These are phyloP conservation scores for Gaeumannomyces tritici DNA, from an alignment of 2,329 filamentous ascomycete genomes.

Conservation along the genomic window DNA sequence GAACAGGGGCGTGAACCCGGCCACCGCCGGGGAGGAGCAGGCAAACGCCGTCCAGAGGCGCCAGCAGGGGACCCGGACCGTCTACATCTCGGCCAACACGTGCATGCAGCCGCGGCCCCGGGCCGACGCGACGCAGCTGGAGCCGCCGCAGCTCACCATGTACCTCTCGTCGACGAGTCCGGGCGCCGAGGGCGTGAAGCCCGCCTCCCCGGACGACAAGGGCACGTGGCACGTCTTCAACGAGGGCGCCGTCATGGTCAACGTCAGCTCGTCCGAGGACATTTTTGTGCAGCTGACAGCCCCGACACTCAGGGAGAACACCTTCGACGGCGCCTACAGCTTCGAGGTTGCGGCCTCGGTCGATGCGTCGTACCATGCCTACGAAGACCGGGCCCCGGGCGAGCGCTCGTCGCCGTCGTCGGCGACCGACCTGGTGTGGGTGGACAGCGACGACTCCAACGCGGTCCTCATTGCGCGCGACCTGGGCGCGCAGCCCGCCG, in stretches of 20 bases:
- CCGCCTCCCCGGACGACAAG: conserved; percentile 47
- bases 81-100: conserved; percentile 81
- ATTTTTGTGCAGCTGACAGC: conserved; percentile 72
- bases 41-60: conserved; percentile 7
- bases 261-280: conserved; percentile 50
- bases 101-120: conserved; percentile 64
- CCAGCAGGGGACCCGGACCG: conserved; percentile 28
- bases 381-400: conserved; percentile 14
- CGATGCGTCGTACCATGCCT: conserved; percentile 67
- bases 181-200: conserved; percentile 23
- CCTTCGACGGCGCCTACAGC: conserved; percentile 59
- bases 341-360: conserved; percentile 76
- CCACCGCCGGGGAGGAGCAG: conserved; percentile 8
- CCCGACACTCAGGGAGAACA: conserved; percentile 47
- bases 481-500: conserved; percentile 30
- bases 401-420: conserved; percentile 13
- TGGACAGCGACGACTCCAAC: conserved; percentile 75
- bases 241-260: conserved; percentile 61
- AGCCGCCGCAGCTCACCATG: conserved; percentile 61
- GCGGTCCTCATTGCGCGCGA: conserved; percentile 67
- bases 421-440: conserved; percentile 56
- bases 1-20: conserved; percentile 3
- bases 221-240: conserved; percentile 40
- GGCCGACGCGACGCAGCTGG: conserved; percentile 29
- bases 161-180: conserved; percentile 65